phyloP scores from a whole-genome alignment of 495 filamentous ascomycete species.

The Aspergillus asperescens region DNA sequence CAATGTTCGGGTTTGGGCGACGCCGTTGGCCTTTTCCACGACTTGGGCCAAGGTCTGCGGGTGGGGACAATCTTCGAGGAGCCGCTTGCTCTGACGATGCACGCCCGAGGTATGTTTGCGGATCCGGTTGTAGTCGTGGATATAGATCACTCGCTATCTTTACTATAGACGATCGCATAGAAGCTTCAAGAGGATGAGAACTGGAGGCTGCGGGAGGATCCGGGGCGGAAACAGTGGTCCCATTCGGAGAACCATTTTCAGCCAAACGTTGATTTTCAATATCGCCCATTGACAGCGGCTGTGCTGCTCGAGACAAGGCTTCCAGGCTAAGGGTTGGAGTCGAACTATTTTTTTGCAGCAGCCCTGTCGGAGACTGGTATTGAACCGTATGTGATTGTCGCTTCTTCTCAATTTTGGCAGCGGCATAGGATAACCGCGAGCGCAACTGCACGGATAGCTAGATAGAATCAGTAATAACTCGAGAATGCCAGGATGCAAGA shows the following conservation, averaged over 20 bases:
- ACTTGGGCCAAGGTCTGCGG: constrained; percentile 48
- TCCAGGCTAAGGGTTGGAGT: constrained; percentile 15
- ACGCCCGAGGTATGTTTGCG: not conserved
- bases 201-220: constrained; percentile 10
- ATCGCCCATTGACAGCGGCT: not conserved
- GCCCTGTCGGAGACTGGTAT: constrained; percentile 59
- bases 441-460: constrained; percentile 73
- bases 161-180: constrained; percentile 12
- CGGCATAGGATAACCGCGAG: constrained; percentile 78
- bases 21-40: constrained; percentile 26
- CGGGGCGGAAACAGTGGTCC: constrained; percentile 21
- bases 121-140: constrained; percentile 13
- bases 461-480: constrained; percentile 17
- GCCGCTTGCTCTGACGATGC: constrained; percentile 18
- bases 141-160: constrained; percentile 11
- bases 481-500: not conserved
- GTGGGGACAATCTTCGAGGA: constrained; percentile 50
- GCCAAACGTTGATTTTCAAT: constrained; percentile 4
- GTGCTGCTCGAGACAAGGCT: not conserved
- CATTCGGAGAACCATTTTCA: constrained; percentile 17
- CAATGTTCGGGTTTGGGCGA: constrained; percentile 39
- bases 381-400: constrained; percentile 66
- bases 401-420: constrained; percentile 83
- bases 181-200: not conserved
- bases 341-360: constrained; percentile 56